Base-by-base conservation (phyloP, 257 asterid species). In the Gentiana macrophylla region DNA sequence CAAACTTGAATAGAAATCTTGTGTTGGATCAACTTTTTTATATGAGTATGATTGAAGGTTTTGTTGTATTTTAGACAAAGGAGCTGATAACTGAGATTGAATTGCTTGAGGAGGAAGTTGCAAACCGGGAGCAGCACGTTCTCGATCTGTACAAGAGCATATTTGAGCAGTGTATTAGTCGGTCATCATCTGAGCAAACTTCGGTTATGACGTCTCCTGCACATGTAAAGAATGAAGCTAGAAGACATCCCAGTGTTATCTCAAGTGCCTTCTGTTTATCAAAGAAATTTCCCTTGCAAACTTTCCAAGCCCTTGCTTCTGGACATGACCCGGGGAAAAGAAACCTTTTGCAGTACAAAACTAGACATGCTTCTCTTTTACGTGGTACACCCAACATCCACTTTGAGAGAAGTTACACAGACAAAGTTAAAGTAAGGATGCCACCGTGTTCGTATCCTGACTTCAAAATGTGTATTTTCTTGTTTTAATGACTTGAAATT, bases 221-320 rank as follows among this genome's bases (percentile, higher is more conserved):
- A 44, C 88, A 75, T 66, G 62, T 37, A 55, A 80, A 75, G 68
- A 70, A 37, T 38, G 82, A 75, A 51, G 41, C 80, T 24, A 78
- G 88, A 63, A 80, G 70, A 62, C 88, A 80, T 52, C 88, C 88
- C n/a, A 78, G 84, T 61, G 70, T 80, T 56, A 80, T 80, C 57
- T 74, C 84, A 50, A 78, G 82, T 59, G 72, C 82, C 38, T 80
- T 80, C 61, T 80, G 88, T 69, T 80, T 84, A 6, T 75, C 88
- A 35, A 76, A 70, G 64, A 74, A 74, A 53, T 80, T 78, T 60
- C 84, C 84, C 48, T 64, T 80, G 52, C 73, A 76, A 45, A 73
- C 79, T 45, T 71, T 80, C 49, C 80, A 77, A 64, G 72, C 80
- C 64, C 72, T 72, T 63, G 66, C 80, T 72, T 56, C 80, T 34